phyloP scores from a whole-genome alignment of 768 basidiomycete genomes.

The Dacryopinax spathularia region DNA sequence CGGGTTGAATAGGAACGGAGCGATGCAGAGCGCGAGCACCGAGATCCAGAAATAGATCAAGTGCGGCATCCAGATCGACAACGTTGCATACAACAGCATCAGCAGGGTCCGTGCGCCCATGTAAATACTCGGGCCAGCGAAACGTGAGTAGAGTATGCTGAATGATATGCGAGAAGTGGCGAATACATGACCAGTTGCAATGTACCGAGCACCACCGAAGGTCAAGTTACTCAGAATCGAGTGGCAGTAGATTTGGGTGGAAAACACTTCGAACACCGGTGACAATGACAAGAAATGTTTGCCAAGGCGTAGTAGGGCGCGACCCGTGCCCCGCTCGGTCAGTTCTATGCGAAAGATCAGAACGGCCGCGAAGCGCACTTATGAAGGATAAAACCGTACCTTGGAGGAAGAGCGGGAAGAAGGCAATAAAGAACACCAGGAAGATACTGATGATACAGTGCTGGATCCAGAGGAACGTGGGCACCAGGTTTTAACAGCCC shows the following conservation, averaged over 20 bases:
- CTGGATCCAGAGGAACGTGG: constrained; percentile 90
- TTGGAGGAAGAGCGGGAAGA: constrained; percentile 88
- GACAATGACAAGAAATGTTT: constrained; percentile 93
- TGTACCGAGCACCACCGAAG: constrained; percentile 96
- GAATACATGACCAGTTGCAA: constrained; percentile 97
- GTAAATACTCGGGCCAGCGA: constrained; percentile 97
- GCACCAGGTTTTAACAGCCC: constrained; percentile 88
- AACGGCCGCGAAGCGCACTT: not conserved
- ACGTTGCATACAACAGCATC: constrained; percentile 84
- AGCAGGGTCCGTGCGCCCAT: constrained; percentile 86
- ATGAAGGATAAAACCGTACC: constrained; percentile 33
- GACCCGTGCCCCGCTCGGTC: constrained; percentile 84
- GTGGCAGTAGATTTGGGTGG: constrained; percentile 95
- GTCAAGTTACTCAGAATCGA: constrained; percentile 94
- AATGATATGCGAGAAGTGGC: constrained; percentile 92
- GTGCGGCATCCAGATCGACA: constrained; percentile 82
- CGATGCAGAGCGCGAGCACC: constrained; percentile 76
- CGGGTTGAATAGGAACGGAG: constrained; percentile 99
- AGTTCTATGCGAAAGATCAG: constrained; percentile 44
- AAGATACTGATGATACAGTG: constrained; percentile 96
- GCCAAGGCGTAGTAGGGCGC: constrained; percentile 77
- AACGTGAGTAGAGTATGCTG: constrained; percentile 90
- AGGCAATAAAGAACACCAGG: constrained; percentile 95
- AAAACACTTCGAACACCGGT: constrained; percentile 93
- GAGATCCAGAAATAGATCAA: constrained; percentile 98